Evolutionary conservation across 2,329 filamentous ascomycete genomes (phyloP).

Genomic region (Grosmannia clavigera): DNA sequence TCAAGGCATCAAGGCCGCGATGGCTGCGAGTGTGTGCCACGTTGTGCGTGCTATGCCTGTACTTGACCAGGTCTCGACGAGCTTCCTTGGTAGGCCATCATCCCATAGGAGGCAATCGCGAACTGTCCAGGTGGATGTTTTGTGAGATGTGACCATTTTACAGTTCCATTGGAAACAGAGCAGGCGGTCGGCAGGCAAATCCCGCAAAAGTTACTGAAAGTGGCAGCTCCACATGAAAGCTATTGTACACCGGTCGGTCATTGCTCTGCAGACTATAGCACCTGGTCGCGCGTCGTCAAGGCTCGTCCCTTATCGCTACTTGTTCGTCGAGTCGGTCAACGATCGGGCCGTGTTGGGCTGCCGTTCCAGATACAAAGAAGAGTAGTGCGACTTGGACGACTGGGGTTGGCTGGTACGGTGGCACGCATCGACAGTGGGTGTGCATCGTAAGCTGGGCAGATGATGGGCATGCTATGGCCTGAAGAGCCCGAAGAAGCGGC

Average conservation of each 20-base stretch:
- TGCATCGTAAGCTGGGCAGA: background rate
- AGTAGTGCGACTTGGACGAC: background rate
- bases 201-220: constrained; percentile 4
- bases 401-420: constrained; percentile 2
- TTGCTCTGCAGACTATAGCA: background rate
- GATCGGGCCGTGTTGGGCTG: constrained; percentile 1
- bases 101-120: background rate
- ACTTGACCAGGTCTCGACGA: background rate
- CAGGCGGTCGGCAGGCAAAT: constrained; percentile 8
- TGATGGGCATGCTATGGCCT: background rate
- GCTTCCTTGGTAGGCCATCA: background rate
- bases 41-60: background rate
- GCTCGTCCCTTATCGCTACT: constrained; percentile 5
- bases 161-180: background rate
- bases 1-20: background rate
- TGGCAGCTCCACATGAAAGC: background rate
- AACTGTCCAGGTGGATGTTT: background rate
- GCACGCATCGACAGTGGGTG: background rate
- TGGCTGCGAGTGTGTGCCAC: background rate
- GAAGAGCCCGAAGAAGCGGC: constrained; percentile 1
- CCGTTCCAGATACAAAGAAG: background rate
- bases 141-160: background rate
- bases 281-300: background rate
- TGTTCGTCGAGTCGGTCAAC: constrained; percentile 8
- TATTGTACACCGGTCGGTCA: constrained; percentile 5